Base-by-base conservation (phyloP, 345 rosid genomes). In the Arabis alpina region DNA sequence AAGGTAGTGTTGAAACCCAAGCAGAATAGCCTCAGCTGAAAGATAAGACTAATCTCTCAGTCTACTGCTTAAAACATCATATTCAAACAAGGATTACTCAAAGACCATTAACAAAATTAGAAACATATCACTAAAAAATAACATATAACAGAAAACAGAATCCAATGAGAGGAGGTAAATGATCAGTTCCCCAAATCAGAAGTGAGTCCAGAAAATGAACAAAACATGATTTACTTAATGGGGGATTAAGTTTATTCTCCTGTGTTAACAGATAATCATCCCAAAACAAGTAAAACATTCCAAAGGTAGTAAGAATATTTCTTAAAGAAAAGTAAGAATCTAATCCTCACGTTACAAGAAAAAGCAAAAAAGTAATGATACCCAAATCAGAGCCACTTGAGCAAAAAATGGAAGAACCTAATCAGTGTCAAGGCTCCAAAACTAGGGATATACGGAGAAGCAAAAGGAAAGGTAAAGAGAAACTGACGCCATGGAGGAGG, bases 401-500 rank as follows among this genome's bases (percentile, higher is more conserved):
- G 34, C 47, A 60, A 65, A 15, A 16, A 19, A 64, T 4, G 42
- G 47, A 66, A 66, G 43, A 52, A 59, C 44, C 54, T 12, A 43
- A 58, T 52, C 10, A 52, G 8, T 64, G 60, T 40, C 59, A 65
- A 65, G 54, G 54, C 53, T 57, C 23, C 32, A 13, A 81, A 83
- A 79, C 60, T 40, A 16, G 47, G 82, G 50, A 82, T 80, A 71
- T 64, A 39, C 72, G 72, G 12, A 51, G 73, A 75, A 41, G 60
- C 60, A 67, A 78, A 70, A n/a, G 50, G 69, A 75, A 82, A 77
- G 40, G 34, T 48, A 57, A 73, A 67, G 59, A 67, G 34, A 47
- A 74, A 87, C 99, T 88, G 68, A 92, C 99, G 98, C 97, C 93
- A 94, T 74, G 87, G 96, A 66, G 99, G 99, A 55, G 97, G 98